Base-by-base conservation (phyloP, 306 rosid species). In the Fragaria vesca region DNA sequence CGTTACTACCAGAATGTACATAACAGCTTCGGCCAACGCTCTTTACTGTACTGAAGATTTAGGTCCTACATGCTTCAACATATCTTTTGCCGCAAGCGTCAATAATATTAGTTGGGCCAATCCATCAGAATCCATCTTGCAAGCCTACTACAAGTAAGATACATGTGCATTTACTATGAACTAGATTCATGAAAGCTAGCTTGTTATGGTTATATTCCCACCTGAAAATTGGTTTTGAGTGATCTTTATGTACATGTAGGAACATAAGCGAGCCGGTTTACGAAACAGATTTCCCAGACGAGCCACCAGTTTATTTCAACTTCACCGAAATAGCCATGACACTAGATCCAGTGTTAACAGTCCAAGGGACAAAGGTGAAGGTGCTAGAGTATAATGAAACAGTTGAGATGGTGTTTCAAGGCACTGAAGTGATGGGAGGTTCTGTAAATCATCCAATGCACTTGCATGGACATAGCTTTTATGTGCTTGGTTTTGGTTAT, bases 401-500 rank as follows among this genome's bases (percentile, higher is more conserved):
- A 36, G 28, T 76, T 30, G 80, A 76, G 80, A 50, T 76, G 17
- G 52, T 67, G 43, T 76, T 76, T 51, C 80, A 76, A 76, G 73
- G 52, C 20, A 76, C 80, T 7, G 42, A 66, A 2, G 21, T 76
- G 66, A 0, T 66, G 21, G 28, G 6, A 13, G 73, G 52, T 12
- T 50, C 80, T 3, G 42, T 21, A 24, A 50, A 66, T 52, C 74
- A 66, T 36, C 80, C 66, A 7, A 66, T 76, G 66, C 80, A 66
- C 69, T 1, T 76, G 36, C 74, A 66, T 67, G 80, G 80, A 24
- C 18, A 58, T 74, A 74, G 78, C 42, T 57, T 60, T 45, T 74
- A 40, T 10, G 78, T 74, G 40, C 52, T 74, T 15, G 78, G 78
- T 1, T 18, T 30, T 8, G 48, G 73, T 34, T 6, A 21, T 48